Conservation (phyloP, 495 filamentous ascomycete genomes). For the Emericellopsis terricola region DNA sequence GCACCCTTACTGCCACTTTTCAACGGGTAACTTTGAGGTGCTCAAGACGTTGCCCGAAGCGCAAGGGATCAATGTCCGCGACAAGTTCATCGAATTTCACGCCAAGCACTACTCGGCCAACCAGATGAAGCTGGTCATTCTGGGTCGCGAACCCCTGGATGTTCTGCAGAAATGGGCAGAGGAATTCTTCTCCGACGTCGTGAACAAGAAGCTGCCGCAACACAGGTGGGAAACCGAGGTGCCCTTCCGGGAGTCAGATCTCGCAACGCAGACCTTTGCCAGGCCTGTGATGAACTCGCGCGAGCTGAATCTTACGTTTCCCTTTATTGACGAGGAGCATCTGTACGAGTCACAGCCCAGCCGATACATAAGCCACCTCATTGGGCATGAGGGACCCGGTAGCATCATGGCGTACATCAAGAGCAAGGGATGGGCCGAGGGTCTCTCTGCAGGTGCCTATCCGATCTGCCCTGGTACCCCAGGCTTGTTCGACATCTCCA, state of each 20-base stretch:
- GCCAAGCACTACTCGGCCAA: slow-evolving; percentile 88
- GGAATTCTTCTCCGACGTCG: slow-evolving; percentile 68
- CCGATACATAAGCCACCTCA: slow-evolving; percentile 80
- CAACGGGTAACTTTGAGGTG: slow-evolving; percentile 81
- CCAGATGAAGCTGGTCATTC: slow-evolving; percentile 81
- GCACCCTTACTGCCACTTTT: slow-evolving; percentile 93
- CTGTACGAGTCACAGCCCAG: slow-evolving; percentile 72
- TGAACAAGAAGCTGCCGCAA: slow-evolving; percentile 68
- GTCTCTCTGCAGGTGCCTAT: slow-evolving; percentile 59
- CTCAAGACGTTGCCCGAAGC: slow-evolving; percentile 70
- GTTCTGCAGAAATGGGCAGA: slow-evolving; percentile 74
- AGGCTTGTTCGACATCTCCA: slow-evolving; percentile 56
- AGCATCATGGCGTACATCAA: slow-evolving; percentile 94
- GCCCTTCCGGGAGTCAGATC: slow-evolving; percentile 46
- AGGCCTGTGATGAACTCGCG: slow-evolving; percentile 93
- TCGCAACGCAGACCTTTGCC: slow-evolving; percentile 72
- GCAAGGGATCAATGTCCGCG: slow-evolving; percentile 69
- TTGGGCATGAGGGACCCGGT: slow-evolving; percentile 92
- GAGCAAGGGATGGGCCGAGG: slow-evolving; percentile 88
- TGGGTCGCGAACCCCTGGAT: slow-evolving; percentile 81
- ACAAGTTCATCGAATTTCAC: slow-evolving; percentile 91
- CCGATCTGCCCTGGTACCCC: slow-evolving; percentile 68
- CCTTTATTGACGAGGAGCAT: slow-evolving; percentile 75
- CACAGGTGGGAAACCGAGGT: slow-evolving; percentile 65
- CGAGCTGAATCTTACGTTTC: slow-evolving; percentile 71